Evolutionary conservation across 192 early-diverging fungal species (phyloP).

Genomic region (Coemansia sp.): DNA sequence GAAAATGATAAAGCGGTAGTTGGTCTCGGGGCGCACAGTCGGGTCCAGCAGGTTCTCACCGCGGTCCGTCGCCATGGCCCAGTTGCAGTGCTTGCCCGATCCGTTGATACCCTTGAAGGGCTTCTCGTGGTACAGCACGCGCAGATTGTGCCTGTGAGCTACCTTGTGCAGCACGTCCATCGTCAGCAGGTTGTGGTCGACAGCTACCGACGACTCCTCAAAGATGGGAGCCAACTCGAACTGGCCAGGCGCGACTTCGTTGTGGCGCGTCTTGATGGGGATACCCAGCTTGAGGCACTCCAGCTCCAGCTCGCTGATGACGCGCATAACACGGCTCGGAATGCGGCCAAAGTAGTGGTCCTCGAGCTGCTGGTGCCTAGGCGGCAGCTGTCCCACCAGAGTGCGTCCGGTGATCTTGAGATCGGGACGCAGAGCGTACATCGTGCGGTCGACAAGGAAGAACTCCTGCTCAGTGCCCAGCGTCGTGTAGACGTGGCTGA

Average conservation of each 20-base stretch:
- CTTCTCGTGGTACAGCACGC: conserved; percentile 99
- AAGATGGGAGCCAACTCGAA: conserved; percentile 99
- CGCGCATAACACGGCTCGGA: conserved; percentile 86
- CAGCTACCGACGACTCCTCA: conserved; percentile 92
- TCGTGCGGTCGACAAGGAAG: conserved; percentile 94
- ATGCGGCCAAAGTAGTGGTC: conserved; percentile 99
- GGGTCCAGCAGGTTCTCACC: conserved; percentile 98
- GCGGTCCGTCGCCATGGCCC: conserved; percentile 89
- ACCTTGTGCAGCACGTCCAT: conserved; percentile 98
- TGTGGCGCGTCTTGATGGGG: conserved; percentile 99
- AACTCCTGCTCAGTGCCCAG: conserved; percentile 99
- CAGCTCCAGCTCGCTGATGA: conserved; percentile 91
- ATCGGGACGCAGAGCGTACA: conserved; percentile 94
- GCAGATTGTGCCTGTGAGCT: conserved; percentile 95
- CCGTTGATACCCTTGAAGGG: conserved; percentile 99
- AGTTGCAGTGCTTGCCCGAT: conserved; percentile 99
- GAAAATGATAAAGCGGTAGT: conserved; percentile 97
- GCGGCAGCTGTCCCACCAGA: conserved; percentile 89
- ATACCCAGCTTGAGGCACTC: conserved; percentile 94
- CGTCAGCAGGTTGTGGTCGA: conserved; percentile 98
- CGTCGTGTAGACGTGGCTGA: conserved; percentile 86
- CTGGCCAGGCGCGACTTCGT: conserved; percentile 98
- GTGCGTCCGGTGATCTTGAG: conserved; percentile 96
- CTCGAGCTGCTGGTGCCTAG: conserved; percentile 98
- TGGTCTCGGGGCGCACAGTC: conserved; percentile 94